A percentile compares a stretch with the other conserved stretches of the same genome.
phyloP scores from a whole-genome alignment of 306 rosid genomes.

The Cyclanthera cordifolia region DNA sequence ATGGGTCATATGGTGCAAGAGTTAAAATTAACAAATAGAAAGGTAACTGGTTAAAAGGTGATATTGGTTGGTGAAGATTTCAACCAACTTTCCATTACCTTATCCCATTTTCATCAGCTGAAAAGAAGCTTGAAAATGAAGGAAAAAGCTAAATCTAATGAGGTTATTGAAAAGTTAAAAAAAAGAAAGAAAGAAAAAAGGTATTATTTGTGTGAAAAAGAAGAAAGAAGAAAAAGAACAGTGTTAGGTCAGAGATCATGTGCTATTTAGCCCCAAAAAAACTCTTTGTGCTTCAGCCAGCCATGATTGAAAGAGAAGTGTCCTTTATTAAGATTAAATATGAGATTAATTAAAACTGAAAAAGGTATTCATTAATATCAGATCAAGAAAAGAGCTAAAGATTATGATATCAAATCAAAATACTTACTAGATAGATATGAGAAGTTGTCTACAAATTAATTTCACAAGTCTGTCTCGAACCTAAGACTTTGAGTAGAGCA shows the following conservation, averaged over 20 bases:
- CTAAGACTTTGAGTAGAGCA: too few relatives aligned
- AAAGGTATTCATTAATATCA: background rate
- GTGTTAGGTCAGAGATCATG: constrained; percentile 27
- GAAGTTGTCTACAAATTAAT: too few relatives aligned
- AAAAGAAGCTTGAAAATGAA: constrained; percentile 22
- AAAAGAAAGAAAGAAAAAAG: background rate
- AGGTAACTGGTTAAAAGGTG: constrained; percentile 8
- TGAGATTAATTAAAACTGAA: constrained; percentile 4
- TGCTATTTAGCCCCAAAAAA: constrained; percentile 8
- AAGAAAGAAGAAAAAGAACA: constrained; percentile 7
- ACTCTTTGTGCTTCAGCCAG: constrained; percentile 9
- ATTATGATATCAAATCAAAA: background rate
- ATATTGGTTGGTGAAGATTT: background rate
- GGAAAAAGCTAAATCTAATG: background rate
- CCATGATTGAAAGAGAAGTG: constrained; percentile 11
- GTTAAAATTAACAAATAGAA: constrained; percentile 13
- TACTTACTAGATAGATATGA: too few relatives aligned
- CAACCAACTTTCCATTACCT: constrained; percentile 6
- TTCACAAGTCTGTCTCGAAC: too few relatives aligned
- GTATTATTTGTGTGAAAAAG: background rate
- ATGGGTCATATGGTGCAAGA: constrained; percentile 8
- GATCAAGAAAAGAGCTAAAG: background rate
- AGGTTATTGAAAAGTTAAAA: too few relatives aligned
- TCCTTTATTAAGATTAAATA: constrained; percentile 6
- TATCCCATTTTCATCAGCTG: constrained; percentile 5